Evolutionary conservation across 495 filamentous ascomycete species (phyloP), one percentile per base, ranked within the genome.

Genomic region (Cetradonia linearis): DNA sequence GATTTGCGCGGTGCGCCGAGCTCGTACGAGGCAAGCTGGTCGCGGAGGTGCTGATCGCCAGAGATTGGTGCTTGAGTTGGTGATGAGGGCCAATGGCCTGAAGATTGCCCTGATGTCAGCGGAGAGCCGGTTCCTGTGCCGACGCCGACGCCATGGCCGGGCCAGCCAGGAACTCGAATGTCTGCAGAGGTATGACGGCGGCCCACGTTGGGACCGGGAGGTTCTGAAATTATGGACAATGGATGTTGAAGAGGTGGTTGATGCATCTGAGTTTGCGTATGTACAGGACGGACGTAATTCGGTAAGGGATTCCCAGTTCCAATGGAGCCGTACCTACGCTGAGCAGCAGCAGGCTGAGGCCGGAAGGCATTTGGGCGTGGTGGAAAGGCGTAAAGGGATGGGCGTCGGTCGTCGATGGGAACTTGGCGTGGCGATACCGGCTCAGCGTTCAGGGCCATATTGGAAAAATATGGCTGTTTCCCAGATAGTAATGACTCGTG

Each of bases 141-240:
- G 10, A 56, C 56, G 14, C 34, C 50, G 18, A 56, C 56, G n/a
- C 34, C 72, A 69, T 18, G 82, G 78, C 64, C 59, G 20, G 86
- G 84, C 93, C 93, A 96, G 55, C 89, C 88, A 65, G 87, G 86
- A 44, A 87, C 83, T 33, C 93, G 87, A 64, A 98, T 97, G 66
- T 98, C 93, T 57, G 93, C 93, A 52, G 92, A 93, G 2, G 93
- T 98, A 71, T 98, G 93, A 47, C 93, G 84, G 25, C 93, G 85
- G 34, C 85, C 80, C 37, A 96, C 76, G 66, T 84, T 87, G 55
- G 83, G 74, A 0, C 76, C 81, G 13, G 88, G 86, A 28, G 88
- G 87, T 30, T 89, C 63, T 33, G 87, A 81, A 23, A 86, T 84
- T 55, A 80, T 78, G 1, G 89, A 81, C 47, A 95, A 77, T 52